These are phyloP conservation scores for Tolypocladium guangdongense DNA, from an alignment of 2,329 filamentous ascomycete species.

Conservation along the genomic window DNA sequence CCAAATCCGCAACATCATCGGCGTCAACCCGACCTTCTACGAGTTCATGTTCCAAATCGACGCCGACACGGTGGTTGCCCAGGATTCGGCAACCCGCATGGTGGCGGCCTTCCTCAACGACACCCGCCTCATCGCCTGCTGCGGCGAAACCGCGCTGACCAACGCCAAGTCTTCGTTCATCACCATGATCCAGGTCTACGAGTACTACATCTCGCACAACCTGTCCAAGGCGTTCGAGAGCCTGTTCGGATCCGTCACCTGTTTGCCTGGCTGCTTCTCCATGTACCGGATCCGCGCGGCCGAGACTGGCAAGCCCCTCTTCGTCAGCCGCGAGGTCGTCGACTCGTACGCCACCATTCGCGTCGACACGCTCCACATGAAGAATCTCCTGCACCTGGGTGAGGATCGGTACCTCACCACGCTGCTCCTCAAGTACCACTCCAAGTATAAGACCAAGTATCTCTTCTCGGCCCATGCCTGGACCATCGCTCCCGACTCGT, in stretches of 20 bases:
- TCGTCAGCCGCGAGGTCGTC: slow-evolving; percentile 87
- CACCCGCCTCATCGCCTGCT: slow-evolving; percentile 84
- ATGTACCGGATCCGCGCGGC: slow-evolving; percentile 97
- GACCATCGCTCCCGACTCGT: slow-evolving; percentile 94
- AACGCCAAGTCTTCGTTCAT: slow-evolving; percentile 90
- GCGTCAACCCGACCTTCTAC: slow-evolving; percentile 96
- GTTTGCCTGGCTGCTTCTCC: slow-evolving; percentile 94
- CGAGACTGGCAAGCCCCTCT: slow-evolving; percentile 89
- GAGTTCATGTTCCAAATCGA: slow-evolving; percentile 96
- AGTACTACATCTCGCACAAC: slow-evolving; percentile 99
- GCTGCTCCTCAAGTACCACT: slow-evolving; percentile 81
- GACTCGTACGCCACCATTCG: slow-evolving; percentile 84
- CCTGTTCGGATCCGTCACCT: slow-evolving; percentile 93
- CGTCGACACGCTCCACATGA: slow-evolving; percentile 97
- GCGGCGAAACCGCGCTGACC: slow-evolving; percentile 85
- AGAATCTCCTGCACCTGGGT: slow-evolving; percentile 91
- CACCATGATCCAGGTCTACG: slow-evolving; percentile 99
- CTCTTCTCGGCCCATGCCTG: slow-evolving; percentile 85
- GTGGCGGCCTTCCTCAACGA: slow-evolving; percentile 85
- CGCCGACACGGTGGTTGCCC: slow-evolving; percentile 87
- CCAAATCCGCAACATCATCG: slow-evolving; percentile 96
- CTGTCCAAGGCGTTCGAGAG: slow-evolving; percentile 94
- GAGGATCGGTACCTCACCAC: slow-evolving; percentile 98
- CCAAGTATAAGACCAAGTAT: slow-evolving; percentile 97
- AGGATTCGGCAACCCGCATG: slow-evolving; percentile 84